Percentiles rank a stretch among this genome's conserved stretches.
phyloP scores from a whole-genome alignment of 2,329 filamentous ascomycete species.

The Harringtonia aguacate region DNA sequence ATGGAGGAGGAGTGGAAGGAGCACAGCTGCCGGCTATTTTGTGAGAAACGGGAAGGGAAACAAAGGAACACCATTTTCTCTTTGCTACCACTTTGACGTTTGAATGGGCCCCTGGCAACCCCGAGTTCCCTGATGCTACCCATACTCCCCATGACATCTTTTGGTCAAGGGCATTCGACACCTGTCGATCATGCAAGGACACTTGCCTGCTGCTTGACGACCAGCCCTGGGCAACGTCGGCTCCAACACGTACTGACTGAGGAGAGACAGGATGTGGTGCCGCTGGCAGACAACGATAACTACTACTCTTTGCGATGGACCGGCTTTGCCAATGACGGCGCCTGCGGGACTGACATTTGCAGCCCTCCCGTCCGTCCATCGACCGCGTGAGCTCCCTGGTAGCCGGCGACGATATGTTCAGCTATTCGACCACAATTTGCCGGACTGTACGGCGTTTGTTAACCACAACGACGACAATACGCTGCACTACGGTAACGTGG shows the following conservation, averaged over 20 bases:
- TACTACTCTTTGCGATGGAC: constrained; percentile 38
- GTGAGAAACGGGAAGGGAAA: too few species aligned
- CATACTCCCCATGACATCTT: too few species aligned
- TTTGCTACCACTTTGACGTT: too few species aligned
- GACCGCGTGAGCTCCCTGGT: constrained; percentile 25
- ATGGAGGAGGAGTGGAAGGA: too few species aligned
- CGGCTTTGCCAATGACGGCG: too few species aligned
- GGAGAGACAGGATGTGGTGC: constrained; percentile 35
- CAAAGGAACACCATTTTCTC: too few species aligned
- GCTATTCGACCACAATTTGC: constrained; percentile 33
- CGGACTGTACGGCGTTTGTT: constrained; percentile 30
- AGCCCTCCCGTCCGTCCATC: too few species aligned
- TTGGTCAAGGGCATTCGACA: constrained; percentile 10
- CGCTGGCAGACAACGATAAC: constrained; percentile 35
- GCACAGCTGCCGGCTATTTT: too few species aligned
- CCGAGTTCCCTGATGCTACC: too few species aligned
- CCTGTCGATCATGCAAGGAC: constrained; percentile 22
- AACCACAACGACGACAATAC: constrained; percentile 33
- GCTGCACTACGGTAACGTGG: constrained; percentile 32
- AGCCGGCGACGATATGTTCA: constrained; percentile 31
- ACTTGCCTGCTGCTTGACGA: constrained; percentile 24
- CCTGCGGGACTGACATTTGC: too few species aligned
- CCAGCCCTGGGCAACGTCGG: constrained; percentile 32
- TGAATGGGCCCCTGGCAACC: too few species aligned
- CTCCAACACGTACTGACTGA: constrained; percentile 38